These are phyloP conservation scores for Paramecium octaurelia DNA, from an alignment of 73 alveolate genomes.

Conservation along the genomic window DNA sequence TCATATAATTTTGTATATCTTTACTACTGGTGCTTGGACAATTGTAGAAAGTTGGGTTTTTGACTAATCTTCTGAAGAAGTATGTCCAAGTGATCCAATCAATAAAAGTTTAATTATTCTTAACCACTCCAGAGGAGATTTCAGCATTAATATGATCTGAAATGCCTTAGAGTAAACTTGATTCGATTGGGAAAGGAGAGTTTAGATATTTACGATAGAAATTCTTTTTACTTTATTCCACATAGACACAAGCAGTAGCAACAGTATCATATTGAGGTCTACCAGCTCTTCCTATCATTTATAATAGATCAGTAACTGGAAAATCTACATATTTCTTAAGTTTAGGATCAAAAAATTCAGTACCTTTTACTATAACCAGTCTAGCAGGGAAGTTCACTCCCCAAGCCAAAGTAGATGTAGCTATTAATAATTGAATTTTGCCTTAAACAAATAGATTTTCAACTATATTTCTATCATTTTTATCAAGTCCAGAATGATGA, in stretches of 20 bases:
- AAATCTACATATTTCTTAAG: slow-evolving; percentile 97
- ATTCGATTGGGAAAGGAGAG: slow-evolving; percentile 99
- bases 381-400: slow-evolving; percentile 99
- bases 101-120: slow-evolving; percentile 48
- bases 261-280: slow-evolving; percentile 96
- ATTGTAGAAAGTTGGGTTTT: slow-evolving; percentile 79
- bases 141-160: slow-evolving; percentile 99
- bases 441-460: slow-evolving; percentile 96
- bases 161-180: slow-evolving; percentile 89
- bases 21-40: slow-evolving; percentile 62
- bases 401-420: slow-evolving; percentile 99
- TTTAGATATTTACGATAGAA: slow-evolving; percentile 96
- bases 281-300: slow-evolving; percentile 99
- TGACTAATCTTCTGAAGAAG: slow-evolving; percentile 73
- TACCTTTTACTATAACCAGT: slow-evolving; percentile 97
- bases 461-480: slow-evolving; percentile 96
- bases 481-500: slow-evolving; percentile 99
- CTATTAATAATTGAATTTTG: slow-evolving; percentile 92
- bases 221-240: slow-evolving; percentile 96
- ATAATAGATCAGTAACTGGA: slow-evolving; percentile 91
- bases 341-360: slow-evolving; percentile 99
- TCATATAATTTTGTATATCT: slow-evolving; percentile 33
- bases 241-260: slow-evolving; percentile 93
- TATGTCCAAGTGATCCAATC: slow-evolving; percentile 95
- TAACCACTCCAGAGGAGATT: slow-evolving; percentile 95